Base-by-base conservation (phyloP, 306 rosid species). In the Cucurbita ficifolia region DNA sequence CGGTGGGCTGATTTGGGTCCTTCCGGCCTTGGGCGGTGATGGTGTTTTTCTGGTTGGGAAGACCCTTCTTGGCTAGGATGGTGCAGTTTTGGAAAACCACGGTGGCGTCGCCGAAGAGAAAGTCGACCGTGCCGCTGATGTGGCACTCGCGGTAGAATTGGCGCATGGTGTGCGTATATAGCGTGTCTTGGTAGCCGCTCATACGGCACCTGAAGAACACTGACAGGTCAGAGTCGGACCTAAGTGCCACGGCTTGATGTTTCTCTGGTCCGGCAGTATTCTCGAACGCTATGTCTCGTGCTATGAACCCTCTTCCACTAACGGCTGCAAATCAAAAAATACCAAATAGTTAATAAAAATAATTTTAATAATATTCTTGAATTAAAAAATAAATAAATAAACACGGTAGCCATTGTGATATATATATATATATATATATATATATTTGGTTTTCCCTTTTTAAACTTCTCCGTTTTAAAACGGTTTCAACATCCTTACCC, bases 131-230 rank as follows among this genome's bases (percentile, higher is more conserved):
- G 79, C 99, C 99, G 2, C 75, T 81, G 57, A 94, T 86, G 5
- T 18, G 81, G 79, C 99, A 94, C 5, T 94, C 96, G 40, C 94
- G 72, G 78, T 74, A 94, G 78, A 94, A 94, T 51, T 94, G 99
- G 10, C 99, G 95, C 99, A 89, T 91, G 8, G 96, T 71, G 87
- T 94, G 99, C 2, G 99, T 79, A 57, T 89, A 94, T 8, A 94
- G 84, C 17, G 88, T 85, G 82, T 94, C 99, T 79, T 94, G 97
- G 84, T 71, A 91, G 0, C 92, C 97, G 5, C 59, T 79, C 8
- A 91, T 77, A 10, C 83, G 83, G 13, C 95, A 89, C 1, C 92
- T 72, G 74, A 77, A 91, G 72, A 83, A 94, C 3, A 86, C 99
- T 0, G 97, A 85, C 2, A 94, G 88, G 72, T 94, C 99, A 0